Percentiles rank a stretch among this genome's conserved stretches.
Conservation (phyloP, 371 early-diverging fungal genomes). For the Mucor velutinosus region DNA sequence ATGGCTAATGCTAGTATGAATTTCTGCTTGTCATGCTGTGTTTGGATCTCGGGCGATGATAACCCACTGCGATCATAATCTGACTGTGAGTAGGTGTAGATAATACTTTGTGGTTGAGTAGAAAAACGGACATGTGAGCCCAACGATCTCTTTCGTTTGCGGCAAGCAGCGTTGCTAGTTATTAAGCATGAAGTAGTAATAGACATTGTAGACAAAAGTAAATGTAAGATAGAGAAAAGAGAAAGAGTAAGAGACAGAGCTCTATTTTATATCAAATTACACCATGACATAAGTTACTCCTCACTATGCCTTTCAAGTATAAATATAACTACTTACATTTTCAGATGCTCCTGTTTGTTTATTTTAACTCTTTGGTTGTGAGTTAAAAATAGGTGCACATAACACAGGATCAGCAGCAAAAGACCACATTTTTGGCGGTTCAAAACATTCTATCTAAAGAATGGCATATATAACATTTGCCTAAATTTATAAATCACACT, state of each 20-base stretch:
- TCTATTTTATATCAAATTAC: not conserved
- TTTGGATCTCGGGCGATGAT: conserved; percentile 17
- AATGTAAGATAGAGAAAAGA: not conserved
- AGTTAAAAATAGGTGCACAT: not conserved
- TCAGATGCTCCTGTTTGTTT: not conserved
- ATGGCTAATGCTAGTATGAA: conserved; percentile 22
- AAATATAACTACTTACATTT: not conserved
- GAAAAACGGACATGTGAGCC: conserved; percentile 41
- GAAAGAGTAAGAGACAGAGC: not conserved
- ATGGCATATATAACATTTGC: not conserved
- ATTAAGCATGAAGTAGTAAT: not conserved
- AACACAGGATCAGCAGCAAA: not conserved
- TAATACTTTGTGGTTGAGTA: conserved; percentile 33
- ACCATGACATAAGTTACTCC: not conserved
- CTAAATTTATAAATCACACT: not conserved
- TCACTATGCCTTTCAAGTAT: not conserved
- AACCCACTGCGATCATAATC: conserved; percentile 51
- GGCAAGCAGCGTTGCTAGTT: not conserved
- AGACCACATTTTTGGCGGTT: not conserved
- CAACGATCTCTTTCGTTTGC: conserved; percentile 19
- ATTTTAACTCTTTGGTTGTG: not conserved
- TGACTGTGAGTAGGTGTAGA: conserved; percentile 44
- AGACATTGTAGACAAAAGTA: not conserved
- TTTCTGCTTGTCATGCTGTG: conserved; percentile 9
- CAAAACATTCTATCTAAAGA: not conserved